Evolutionary conservation across 192 early-diverging fungal species (phyloP).

Genomic region (Coemansia sp.): DNA sequence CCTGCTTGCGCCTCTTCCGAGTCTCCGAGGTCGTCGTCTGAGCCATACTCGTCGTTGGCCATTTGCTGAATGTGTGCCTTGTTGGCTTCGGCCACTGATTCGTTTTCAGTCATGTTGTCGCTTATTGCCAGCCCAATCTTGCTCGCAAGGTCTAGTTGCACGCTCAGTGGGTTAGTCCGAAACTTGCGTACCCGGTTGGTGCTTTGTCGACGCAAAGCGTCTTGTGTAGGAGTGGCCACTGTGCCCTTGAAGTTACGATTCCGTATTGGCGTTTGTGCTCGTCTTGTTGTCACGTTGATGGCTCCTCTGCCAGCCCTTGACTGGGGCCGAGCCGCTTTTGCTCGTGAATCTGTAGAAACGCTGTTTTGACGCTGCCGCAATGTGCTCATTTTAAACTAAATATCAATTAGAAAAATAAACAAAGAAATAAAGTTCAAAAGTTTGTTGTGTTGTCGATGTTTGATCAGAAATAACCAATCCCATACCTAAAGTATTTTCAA

Average conservation of each 20-base stretch:
- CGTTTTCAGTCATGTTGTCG: background rate
- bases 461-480: too few species aligned
- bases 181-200: background rate
- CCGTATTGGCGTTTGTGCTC: background rate
- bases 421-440: background rate
- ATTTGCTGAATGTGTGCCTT: constrained; percentile 12
- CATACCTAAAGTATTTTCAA: too few species aligned
- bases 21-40: constrained; percentile 36
- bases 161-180: constrained; percentile 11
- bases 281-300: background rate
- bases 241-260: background rate
- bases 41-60: constrained; percentile 28
- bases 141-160: constrained; percentile 28
- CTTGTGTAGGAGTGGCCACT: background rate
- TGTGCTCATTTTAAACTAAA: constrained; percentile 1
- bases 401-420: background rate
- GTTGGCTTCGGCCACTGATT: constrained; percentile 11
- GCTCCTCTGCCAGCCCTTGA: constrained; percentile 10
- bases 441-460: background rate
- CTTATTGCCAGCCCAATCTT: constrained; percentile 22
- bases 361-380: background rate
- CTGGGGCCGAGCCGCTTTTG: background rate
- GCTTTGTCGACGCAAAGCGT: background rate
- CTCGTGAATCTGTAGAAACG: background rate
- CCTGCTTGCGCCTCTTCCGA: constrained; percentile 28